phyloP scores from a whole-genome alignment of 495 filamentous ascomycete species.

The Cairneyella variabilis region DNA sequence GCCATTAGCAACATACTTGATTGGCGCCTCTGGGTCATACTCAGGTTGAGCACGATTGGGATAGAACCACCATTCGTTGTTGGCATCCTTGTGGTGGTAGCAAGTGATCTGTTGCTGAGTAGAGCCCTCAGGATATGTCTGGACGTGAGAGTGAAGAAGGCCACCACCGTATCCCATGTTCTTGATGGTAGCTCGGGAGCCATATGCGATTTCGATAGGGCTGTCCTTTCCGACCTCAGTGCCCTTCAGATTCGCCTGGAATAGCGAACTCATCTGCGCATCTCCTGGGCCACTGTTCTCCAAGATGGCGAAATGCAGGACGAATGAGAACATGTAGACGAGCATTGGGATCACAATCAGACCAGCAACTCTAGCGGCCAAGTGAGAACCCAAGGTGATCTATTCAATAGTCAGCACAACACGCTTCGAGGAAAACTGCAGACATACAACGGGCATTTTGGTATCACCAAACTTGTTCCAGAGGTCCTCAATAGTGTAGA shows the following conservation, averaged over 20 bases:
- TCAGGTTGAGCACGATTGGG: conserved; percentile 74
- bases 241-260: conserved; percentile 92
- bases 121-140: conserved; percentile 94
- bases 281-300: conserved; percentile 95
- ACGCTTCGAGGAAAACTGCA: not conserved
- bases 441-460: conserved; percentile 76
- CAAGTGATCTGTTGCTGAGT: conserved; percentile 95
- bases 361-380: conserved; percentile 76
- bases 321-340: conserved; percentile 95
- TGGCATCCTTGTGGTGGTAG: conserved; percentile 99
- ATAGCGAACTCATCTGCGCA: conserved; percentile 98
- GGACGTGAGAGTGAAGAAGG: conserved; percentile 94
- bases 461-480: conserved; percentile 98
- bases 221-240: conserved; percentile 93
- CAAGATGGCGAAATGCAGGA: conserved; percentile 85
- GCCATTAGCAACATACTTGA: conserved; percentile 71
- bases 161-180: conserved; percentile 99
- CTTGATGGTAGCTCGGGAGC: conserved; percentile 89
- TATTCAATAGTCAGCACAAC: conserved; percentile 28
- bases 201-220: conserved; percentile 83
- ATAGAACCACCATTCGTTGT: conserved; percentile 99
- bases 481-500: conserved; percentile 94
- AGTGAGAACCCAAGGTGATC: conserved; percentile 70
- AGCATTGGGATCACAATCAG: conserved; percentile 82
- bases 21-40: conserved; percentile 65